Base-by-base conservation (phyloP, 2,329 filamentous ascomycete species). In the Fusarium sp. region DNA sequence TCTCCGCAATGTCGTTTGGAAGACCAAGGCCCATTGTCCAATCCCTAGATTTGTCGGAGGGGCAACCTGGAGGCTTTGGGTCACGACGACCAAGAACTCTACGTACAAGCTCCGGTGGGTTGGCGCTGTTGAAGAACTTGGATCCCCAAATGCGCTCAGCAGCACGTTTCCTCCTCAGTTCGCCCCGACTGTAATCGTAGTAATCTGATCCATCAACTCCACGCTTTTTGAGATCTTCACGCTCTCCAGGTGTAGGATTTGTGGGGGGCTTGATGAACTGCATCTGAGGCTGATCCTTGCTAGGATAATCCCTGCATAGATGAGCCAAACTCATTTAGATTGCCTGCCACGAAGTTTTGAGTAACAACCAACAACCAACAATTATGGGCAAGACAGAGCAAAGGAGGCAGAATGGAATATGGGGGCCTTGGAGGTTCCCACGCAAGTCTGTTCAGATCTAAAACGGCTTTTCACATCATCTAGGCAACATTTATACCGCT, bases 191-290 rank as follows among this genome's bases (percentile, higher is more conserved):
- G 12, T 44, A 25, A 0, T 13, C n/a, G 0, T 41, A 41, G 12
- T 52, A 31, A 11, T 5, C 35, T 1, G 27, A 33, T 12, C 0
- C 9, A 0, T 7, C 7, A 0, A 55, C 0, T 17, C 12, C 50
- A 0, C 59, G 50, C 17, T 46, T 64, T 2, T 35, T 38, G 0
- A 61, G 35, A 0, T 62, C 59, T 0, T 13, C 27, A 1, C 1
- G 46, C 0, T 33, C 38, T 13, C 22, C 31, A 9, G 31, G 15
- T 1, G 33, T 1, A 27, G 29, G 63, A 2, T 56, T 55, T 0
- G 63, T 63, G 0, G 5, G 2, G 0, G 59, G 27, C 33, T 66
- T 66, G 38, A 66, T 57, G 25, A 66, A 66, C 1, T 63, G 58
- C 42, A 66, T 66, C 5, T 63, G 0, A 15, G 63, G 50, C 12